A percentile compares a stretch with the other conserved stretches of the same genome.
These are phyloP conservation scores for Phoma sp. DNA, from an alignment of 2,329 filamentous ascomycete species.

Conservation along the genomic window DNA sequence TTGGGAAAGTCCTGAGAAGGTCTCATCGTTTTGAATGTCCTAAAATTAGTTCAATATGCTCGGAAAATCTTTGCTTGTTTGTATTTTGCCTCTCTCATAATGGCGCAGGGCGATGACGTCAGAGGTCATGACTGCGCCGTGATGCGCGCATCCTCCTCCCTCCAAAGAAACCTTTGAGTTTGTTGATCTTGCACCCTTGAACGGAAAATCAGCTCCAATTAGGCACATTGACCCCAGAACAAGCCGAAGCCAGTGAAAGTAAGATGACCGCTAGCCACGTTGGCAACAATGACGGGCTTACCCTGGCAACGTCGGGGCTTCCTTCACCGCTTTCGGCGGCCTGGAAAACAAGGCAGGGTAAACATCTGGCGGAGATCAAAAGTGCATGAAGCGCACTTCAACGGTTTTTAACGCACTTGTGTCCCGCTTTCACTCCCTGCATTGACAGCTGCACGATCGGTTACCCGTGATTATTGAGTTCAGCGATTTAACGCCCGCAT, in stretches of 20 bases:
- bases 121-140: background rate
- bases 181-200: slow-evolving; percentile 7
- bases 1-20: no score
- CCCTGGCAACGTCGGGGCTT: slow-evolving; percentile 11
- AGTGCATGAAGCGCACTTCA: background rate
- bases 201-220: slow-evolving; percentile 1
- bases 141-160: background rate
- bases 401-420: background rate
- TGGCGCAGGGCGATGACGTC: slow-evolving; percentile 5
- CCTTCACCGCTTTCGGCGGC: slow-evolving; percentile 16
- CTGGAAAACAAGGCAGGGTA: slow-evolving; percentile 15
- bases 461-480: background rate
- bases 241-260: background rate
- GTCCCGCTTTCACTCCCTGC: slow-evolving; percentile 4
- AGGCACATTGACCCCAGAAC: background rate
- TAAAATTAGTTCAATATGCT: no score
- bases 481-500: background rate
- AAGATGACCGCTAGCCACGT: slow-evolving; percentile 18
- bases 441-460: slow-evolving; percentile 7
- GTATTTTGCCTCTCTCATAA: no score
- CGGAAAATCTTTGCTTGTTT: no score
- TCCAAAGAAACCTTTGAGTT: background rate
- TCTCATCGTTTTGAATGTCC: no score
- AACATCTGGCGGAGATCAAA: slow-evolving; percentile 6
- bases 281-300: slow-evolving; percentile 11